Conservation (phyloP, 2,329 filamentous ascomycete genomes). For the Blumeria hordei region DNA sequence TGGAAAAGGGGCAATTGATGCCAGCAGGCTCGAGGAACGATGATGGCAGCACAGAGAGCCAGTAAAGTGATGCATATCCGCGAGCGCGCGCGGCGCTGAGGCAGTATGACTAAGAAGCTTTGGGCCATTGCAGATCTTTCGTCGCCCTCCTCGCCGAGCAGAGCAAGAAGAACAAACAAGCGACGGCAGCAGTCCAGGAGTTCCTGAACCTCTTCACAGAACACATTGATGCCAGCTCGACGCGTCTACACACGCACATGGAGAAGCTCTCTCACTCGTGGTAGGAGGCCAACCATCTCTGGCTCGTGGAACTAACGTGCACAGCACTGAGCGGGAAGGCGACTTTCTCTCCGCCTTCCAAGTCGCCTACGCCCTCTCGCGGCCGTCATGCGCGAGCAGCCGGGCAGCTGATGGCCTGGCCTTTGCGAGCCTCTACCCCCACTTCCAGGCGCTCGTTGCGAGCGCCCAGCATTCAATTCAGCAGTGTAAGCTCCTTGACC, state of each 20-base stretch:
- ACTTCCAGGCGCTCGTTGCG: slow-evolving; percentile 3
- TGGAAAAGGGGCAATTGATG: slow-evolving; percentile 4
- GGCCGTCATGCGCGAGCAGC: slow-evolving; percentile 2
- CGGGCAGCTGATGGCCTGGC: neutral
- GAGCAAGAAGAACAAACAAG: slow-evolving; percentile 7
- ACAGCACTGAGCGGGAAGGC: slow-evolving; percentile 6
- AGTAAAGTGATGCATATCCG: slow-evolving; percentile 5
- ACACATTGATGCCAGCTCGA: slow-evolving; percentile 4
- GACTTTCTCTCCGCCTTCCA: slow-evolving; percentile 8
- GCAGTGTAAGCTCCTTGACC: slow-evolving; percentile 6
- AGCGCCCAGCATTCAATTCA: slow-evolving; percentile 5
- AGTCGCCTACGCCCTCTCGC: slow-evolving; percentile 6
- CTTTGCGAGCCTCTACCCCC: slow-evolving; percentile 6
- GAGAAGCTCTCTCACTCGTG: neutral
- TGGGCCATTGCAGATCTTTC: slow-evolving; percentile 4
- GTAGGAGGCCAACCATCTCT: neutral
- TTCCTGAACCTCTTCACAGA: slow-evolving; percentile 5
- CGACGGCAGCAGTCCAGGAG: slow-evolving; percentile 4
- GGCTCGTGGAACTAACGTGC: neutral
- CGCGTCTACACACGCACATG: slow-evolving; percentile 5
- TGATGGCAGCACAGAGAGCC: slow-evolving; percentile 8
- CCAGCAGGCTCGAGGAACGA: slow-evolving; percentile 10
- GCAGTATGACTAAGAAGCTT: too few relatives aligned
- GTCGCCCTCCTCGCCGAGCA: slow-evolving; percentile 7
- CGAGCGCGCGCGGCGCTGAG: too few relatives aligned